Evolutionary conservation across 441 rosid species (phyloP).

Genomic region (Melastoma candidum): DNA sequence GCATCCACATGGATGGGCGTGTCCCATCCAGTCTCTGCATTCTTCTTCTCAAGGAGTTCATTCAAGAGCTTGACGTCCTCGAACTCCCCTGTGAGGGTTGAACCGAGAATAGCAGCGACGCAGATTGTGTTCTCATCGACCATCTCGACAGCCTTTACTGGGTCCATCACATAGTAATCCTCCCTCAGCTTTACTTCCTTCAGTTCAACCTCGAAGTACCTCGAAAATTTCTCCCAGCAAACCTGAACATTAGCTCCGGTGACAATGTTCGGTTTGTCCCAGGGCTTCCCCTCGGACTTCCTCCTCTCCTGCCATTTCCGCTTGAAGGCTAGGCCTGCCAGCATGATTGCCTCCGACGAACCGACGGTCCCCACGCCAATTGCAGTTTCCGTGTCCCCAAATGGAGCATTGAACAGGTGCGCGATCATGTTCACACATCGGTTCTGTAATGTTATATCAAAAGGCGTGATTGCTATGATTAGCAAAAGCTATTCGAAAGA

Average conservation of each 20-base stretch:
- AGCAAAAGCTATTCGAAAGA: no score
- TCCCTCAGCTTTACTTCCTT: slow-evolving; percentile 15
- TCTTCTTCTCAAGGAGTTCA: slow-evolving; percentile 15
- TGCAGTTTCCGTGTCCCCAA: slow-evolving; percentile 11
- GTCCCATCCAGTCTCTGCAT: slow-evolving; percentile 17
- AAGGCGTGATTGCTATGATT: no score
- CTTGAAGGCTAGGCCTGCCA: slow-evolving; percentile 19
- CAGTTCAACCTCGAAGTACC: slow-evolving; percentile 19
- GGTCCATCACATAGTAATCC: slow-evolving; percentile 18
- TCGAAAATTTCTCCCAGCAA: slow-evolving; percentile 18
- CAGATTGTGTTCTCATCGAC: slow-evolving; percentile 20
- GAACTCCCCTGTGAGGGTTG: slow-evolving; percentile 17
- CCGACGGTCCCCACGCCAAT: slow-evolving; percentile 18
- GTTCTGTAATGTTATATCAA: slow-evolving; percentile 2
- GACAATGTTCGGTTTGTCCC: slow-evolving; percentile 15
- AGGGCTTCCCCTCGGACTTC: slow-evolving; percentile 8
- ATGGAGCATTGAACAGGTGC: slow-evolving; percentile 15
- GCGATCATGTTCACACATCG: slow-evolving; percentile 21
- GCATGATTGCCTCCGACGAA: slow-evolving; percentile 19
- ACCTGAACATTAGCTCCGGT: slow-evolving; percentile 20
- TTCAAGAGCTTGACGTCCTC: slow-evolving; percentile 16
- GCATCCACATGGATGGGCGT: slow-evolving; percentile 20
- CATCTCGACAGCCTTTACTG: slow-evolving; percentile 16
- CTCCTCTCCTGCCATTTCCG: slow-evolving; percentile 21
- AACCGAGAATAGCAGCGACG: slow-evolving; percentile 17